A percentile compares a stretch with the other conserved stretches of the same genome.
Evolutionary conservation across 164 flowering plant genomes (phyloP).

Genomic region (Cinnamomum micranthum): DNA sequence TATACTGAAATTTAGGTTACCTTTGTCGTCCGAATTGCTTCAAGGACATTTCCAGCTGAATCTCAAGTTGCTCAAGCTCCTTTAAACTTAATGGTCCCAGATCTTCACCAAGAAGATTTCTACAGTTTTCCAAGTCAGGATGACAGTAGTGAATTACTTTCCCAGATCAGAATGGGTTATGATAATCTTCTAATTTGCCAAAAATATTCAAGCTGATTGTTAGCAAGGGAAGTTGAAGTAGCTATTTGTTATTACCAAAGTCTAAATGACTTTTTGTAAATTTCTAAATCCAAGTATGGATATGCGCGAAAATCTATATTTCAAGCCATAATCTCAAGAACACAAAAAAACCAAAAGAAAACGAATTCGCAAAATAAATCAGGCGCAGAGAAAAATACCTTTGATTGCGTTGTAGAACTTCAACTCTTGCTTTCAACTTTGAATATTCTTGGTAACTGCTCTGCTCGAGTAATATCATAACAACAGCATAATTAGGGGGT

Average conservation of each 20-base stretch:
- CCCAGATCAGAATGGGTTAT: too few relatives aligned
- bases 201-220: background rate
- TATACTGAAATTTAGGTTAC: slow-evolving; percentile 16
- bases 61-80: slow-evolving; percentile 58
- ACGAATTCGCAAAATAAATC: background rate
- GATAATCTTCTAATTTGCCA: background rate
- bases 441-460: slow-evolving; percentile 46
- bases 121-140: slow-evolving; percentile 7
- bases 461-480: slow-evolving; percentile 20
- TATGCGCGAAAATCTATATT: too few relatives aligned
- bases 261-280: too few relatives aligned
- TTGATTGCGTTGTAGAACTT: slow-evolving; percentile 41
- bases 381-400: slow-evolving; percentile 24
- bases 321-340: too few relatives aligned
- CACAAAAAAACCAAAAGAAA: too few relatives aligned
- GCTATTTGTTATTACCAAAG: too few relatives aligned
- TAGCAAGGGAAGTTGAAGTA: background rate
- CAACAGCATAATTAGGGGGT: background rate
- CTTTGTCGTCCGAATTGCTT: slow-evolving; percentile 44
- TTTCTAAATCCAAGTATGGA: too few relatives aligned
- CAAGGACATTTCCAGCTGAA: slow-evolving; percentile 41
- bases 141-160: background rate
- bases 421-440: slow-evolving; percentile 45
- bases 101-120: slow-evolving; percentile 56
- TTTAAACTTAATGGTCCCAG: slow-evolving; percentile 36